Base-by-base conservation (phyloP, 257 asterid genomes). In the Ilex asprella region DNA sequence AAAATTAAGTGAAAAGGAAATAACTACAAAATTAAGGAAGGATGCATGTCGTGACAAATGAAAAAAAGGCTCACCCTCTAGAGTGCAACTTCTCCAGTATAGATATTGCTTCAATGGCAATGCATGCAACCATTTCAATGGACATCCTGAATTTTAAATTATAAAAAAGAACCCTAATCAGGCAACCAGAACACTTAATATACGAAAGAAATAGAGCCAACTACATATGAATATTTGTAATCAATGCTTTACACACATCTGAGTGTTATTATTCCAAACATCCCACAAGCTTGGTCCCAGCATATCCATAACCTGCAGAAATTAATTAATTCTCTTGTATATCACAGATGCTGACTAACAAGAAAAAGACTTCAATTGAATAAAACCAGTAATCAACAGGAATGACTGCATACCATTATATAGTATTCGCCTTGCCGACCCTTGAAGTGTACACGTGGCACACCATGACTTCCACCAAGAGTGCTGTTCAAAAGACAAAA, bases 81-180 rank as follows among this genome's bases (percentile, higher is more conserved):
- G 89, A 65, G 71, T 91, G 98, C 84, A 86, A 64, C 73, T 84
- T 86, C 82, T 86, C 96, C 68, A 91, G 75, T 67, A 91, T 91
- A 39, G 96, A 88, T 65, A 91, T 73, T 21, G 95, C 85, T 82
- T 91, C 98, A 65, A 88, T 84, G 27, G 94, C 98, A 67, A 88
- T 84, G 79, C 98, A 91, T 39, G 95, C 96, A 62, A 88, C 98
- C 95, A 86, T 86, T 75, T 86, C 89, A 16, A 77, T 73, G n/a
- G 95, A 78, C 98, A 91, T 86, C 70, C 98, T 91, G 87, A 61
- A 70, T 41, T 72, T 56, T 52, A 7, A 15, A 58, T 39, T 5
- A 65, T 29, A 56, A 62, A 15, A 13, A 32, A 31, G 51, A 57
- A 66, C 29, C 56, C 60, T 54, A 56, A 61, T 16, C 60, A 53